A percentile compares a stretch with the other conserved stretches of the same genome.
phyloP scores from a whole-genome alignment of 1,284 basidiomycete genomes.

The Gomphus bonarii region DNA sequence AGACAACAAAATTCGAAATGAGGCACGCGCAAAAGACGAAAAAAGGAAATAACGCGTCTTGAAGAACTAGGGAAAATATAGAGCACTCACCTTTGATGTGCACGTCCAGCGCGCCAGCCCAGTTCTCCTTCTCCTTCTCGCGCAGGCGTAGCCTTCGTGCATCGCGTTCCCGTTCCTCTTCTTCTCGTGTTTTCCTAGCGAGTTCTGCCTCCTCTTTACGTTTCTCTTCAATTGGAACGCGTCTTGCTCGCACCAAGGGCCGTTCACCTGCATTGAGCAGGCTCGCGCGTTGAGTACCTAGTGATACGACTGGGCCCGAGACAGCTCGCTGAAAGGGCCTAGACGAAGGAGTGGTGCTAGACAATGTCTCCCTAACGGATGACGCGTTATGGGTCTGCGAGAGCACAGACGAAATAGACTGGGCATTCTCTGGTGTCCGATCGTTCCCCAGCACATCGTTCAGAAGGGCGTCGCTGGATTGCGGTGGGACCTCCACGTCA shows the following conservation, averaged over 20 bases:
- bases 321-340: conserved; percentile 51
- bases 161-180: conserved; percentile 24
- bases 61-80: background rate
- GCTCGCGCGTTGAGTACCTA: conserved; percentile 19
- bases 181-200: conserved; percentile 27
- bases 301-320: conserved; percentile 38
- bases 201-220: conserved; percentile 21
- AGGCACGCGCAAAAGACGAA: background rate
- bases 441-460: conserved; percentile 17
- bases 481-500: conserved; percentile 14
- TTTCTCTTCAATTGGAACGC: conserved; percentile 31
- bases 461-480: conserved; percentile 29
- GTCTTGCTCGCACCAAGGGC: conserved; percentile 28
- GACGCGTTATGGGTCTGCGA: conserved; percentile 57
- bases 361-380: conserved; percentile 18
- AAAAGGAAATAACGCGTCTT: background rate
- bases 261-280: conserved; percentile 25
- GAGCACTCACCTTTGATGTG: conserved; percentile 1
- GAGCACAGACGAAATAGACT: conserved; percentile 36
- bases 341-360: conserved; percentile 21
- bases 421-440: conserved; percentile 19
- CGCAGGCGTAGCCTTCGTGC: conserved; percentile 27
- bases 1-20: background rate
- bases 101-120: background rate
- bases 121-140: conserved; percentile 16